Base-by-base conservation (phyloP, 805 yeast species). In the Candida chauliodis region DNA sequence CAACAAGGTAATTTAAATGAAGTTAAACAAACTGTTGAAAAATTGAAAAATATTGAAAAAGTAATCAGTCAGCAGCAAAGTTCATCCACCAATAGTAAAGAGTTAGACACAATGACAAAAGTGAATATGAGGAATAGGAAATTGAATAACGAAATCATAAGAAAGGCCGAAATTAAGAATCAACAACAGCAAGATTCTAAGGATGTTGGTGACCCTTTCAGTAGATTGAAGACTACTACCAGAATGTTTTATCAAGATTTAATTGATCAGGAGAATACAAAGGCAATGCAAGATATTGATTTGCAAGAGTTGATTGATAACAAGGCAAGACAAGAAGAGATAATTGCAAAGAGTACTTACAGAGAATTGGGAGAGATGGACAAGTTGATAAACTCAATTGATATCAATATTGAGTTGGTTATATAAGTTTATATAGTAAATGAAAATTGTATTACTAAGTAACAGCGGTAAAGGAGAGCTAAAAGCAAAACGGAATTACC, bases 121-220 rank as follows among this genome's bases (percentile, higher is more conserved):
- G 85, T 89, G 36, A 88, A 89, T 48, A 83, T 84, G 51, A 79
- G 96, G 52, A 93, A 93, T 61, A 76, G 95, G 58, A 84, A 78
- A 50, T 73, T 83, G 46, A 91, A 91, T 60, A 81, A 80, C 56
- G 79, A 79, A 36, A 77, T 76, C 34, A 78, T 89, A 49, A 80
- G 95, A 53, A 73, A 75, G 51, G 96, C 95, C 0, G 97, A 90
- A 57, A 61, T 79, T 30, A 69, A 70, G 49, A 35, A 20, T 28
- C 84, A 34, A 74, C 81, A 48, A 78, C 56, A 48, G 47, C 41
- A 38, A 27, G 30, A 27, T 27, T 40, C 41, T 32, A 69, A 76
- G 38, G 77, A 72, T 50, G 59, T 51, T 7, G 70, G 70, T 7
- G 86, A 93, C 64, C 98, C 99, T 16, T 93, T 93, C 61, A 78